These are phyloP conservation scores for Carnegiea gigantea DNA, from an alignment of 179 eudicot genomes.

Conservation along the genomic window DNA sequence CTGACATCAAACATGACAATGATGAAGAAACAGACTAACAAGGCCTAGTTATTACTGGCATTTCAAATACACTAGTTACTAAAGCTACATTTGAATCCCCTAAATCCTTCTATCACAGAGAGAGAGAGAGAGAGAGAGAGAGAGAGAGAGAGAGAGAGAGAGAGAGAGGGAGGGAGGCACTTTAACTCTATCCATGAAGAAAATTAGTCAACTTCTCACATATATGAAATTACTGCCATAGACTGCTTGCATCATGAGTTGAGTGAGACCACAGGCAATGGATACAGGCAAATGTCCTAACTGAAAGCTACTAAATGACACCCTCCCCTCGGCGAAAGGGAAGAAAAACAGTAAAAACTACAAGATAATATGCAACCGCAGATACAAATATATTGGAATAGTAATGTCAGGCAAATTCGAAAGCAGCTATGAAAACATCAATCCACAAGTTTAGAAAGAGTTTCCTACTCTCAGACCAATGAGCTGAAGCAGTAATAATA, in stretches of 20 bases:
- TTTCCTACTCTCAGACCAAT: constrained; percentile 4
- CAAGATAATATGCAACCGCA: neutral
- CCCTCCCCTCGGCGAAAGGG: neutral
- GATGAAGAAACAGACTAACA: too few species aligned
- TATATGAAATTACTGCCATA: neutral
- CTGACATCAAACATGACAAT: neutral
- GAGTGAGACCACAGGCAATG: neutral
- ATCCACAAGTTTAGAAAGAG: neutral
- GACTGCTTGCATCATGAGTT: neutral
- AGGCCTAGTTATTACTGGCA: neutral
- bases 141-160: neutral
- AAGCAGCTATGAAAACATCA: constrained; percentile 3
- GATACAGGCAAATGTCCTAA: neutral
- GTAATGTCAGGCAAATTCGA: neutral
- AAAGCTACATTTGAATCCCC: neutral
- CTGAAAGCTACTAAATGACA: neutral
- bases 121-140: neutral
- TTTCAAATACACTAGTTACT: neutral
- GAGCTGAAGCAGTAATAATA: neutral
- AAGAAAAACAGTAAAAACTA: neutral
- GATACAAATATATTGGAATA: neutral
- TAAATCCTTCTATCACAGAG: neutral
- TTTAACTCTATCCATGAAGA: neutral
- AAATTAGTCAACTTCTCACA: neutral
- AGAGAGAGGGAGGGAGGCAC: neutral